A percentile compares a stretch with the other conserved stretches of the same genome.
Evolutionary conservation across 2,329 filamentous ascomycete genomes (phyloP).

Genomic region (Zymoseptoria passerinii): DNA sequence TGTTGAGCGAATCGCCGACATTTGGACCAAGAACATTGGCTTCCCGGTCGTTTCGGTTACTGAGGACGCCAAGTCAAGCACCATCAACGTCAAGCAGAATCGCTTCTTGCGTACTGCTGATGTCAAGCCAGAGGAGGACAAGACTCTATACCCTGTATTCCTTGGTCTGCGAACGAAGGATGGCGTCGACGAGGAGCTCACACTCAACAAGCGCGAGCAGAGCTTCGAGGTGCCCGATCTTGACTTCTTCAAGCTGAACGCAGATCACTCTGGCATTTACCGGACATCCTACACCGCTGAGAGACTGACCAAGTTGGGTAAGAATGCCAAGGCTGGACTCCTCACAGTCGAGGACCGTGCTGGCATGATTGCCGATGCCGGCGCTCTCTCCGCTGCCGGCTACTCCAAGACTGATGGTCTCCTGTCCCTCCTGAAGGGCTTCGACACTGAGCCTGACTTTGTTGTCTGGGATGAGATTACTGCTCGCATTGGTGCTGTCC

Average conservation of each 20-base stretch:
- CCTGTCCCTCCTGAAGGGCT: constrained; percentile 74
- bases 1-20: constrained; percentile 81
- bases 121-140: constrained; percentile 85
- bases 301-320: constrained; percentile 76
- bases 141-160: constrained; percentile 82
- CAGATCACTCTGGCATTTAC: constrained; percentile 88
- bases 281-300: constrained; percentile 79
- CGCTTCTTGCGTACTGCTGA: constrained; percentile 88
- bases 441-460: constrained; percentile 73
- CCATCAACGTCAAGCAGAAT: constrained; percentile 86
- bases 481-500: constrained; percentile 66
- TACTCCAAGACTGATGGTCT: constrained; percentile 91
- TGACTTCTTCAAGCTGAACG: constrained; percentile 95
- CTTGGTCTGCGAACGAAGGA: constrained; percentile 75
- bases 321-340: constrained; percentile 72
- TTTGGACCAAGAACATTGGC: constrained; percentile 95
- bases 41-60: constrained; percentile 85
- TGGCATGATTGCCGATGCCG: constrained; percentile 83
- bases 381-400: constrained; percentile 78
- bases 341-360: constrained; percentile 84
- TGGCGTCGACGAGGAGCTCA: constrained; percentile 70
- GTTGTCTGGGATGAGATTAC: constrained; percentile 94
- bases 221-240: constrained; percentile 68
- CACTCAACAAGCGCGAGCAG: constrained; percentile 63
- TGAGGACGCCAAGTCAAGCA: constrained; percentile 60